Base-by-base conservation (phyloP, 176 grass and related monocot species). In the Areca catechu region DNA sequence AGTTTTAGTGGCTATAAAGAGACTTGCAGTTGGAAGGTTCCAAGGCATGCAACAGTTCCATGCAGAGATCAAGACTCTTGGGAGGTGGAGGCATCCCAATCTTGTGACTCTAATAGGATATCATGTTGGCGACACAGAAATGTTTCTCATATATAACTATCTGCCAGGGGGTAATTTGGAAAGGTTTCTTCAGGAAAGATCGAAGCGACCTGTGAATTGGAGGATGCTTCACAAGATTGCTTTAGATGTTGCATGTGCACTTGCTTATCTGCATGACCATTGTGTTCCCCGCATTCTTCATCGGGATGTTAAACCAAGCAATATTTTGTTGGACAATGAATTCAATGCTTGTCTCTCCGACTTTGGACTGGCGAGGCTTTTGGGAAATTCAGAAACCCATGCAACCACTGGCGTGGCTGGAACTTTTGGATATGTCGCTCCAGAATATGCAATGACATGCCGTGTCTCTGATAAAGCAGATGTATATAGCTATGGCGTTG, bases 121-220 rank as follows among this genome's bases (percentile, higher is more conserved):
- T 58, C 86, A 95, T 70, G 62, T 95, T 27, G 69, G 82, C 14
- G 79, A 95, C 43, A 66, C 86, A 21, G 90, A 95, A 67, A 95
- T 89, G 86, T 95, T 95, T 81, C 64, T 95, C 48, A 95, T 95
- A 77, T 95, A 95, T 65, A 95, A 95, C 67, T 95, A 89, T 79
- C 73, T 95, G 15, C 77, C 90, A 1, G 90, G 86, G 28, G 90
- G 90, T 74, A 95, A 95, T 72, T 76, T 95, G 63, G 90, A 95
- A 74, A 89, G 82, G 54, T 95, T 95, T 71, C 83, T 95, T 72
- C 86, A 86, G 56, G 82, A 95, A 77, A 86, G 86, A 70, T 76
- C 34, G 1, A 89, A 85, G 73, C 83, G 85, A 56, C 76, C 86
- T 25, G 74, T 95, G 29, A 76, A 86, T 66, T 95, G 90, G 90